A percentile compares a stretch with the other conserved stretches of the same genome.
These are phyloP conservation scores for Quercus robur DNA, from an alignment of 306 rosid species.

Conservation along the genomic window DNA sequence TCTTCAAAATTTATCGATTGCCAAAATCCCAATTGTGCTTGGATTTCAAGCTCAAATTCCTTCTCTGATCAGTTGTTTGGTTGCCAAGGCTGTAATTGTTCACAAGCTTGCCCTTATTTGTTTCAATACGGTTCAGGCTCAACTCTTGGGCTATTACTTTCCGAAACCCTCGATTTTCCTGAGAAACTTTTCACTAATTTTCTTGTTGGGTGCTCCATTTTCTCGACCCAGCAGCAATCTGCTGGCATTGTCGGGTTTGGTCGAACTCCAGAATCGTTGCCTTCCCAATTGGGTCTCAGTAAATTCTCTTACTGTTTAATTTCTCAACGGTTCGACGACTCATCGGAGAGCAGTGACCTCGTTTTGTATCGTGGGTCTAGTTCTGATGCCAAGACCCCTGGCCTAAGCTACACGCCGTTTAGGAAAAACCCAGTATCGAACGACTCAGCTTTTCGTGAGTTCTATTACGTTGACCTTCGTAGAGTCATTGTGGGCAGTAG, in stretches of 20 bases:
- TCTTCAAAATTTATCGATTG: conserved; percentile 63
- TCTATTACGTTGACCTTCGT: conserved; percentile 56
- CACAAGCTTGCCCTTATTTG: conserved; percentile 52
- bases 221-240: conserved; percentile 50
- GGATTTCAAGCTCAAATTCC: conserved; percentile 43
- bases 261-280: conserved; percentile 68
- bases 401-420: conserved; percentile 65
- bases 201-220: conserved; percentile 69
- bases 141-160: conserved; percentile 59
- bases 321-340: conserved; percentile 62
- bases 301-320: conserved; percentile 73
- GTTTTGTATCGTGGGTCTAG: conserved; percentile 36
- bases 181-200: conserved; percentile 31
- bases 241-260: conserved; percentile 93
- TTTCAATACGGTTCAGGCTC: conserved; percentile 71
- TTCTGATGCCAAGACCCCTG: conserved; percentile 20
- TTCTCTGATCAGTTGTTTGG: conserved; percentile 8
- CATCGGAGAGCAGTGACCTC: conserved; percentile 56
- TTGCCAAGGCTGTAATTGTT: conserved; percentile 50
- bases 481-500: conserved; percentile 50
- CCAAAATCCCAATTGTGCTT: conserved; percentile 57
- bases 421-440: conserved; percentile 34
- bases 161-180: conserved; percentile 58
- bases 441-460: conserved; percentile 41
- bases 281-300: conserved; percentile 64